Conservation (phyloP, 2,329 filamentous ascomycete genomes). For the Fusarium clavum region DNA sequence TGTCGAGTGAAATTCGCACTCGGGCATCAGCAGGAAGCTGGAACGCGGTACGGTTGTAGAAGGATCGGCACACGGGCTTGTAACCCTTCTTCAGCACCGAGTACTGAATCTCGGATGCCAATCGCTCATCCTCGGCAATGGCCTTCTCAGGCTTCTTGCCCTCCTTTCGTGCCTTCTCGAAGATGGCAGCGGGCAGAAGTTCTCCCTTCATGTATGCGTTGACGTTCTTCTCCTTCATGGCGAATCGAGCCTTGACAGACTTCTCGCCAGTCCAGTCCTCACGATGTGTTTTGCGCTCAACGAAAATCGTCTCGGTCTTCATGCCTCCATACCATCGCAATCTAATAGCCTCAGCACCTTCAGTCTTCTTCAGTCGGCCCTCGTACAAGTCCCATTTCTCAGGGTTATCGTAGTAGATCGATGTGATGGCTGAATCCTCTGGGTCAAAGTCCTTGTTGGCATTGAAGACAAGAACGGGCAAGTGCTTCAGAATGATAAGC, state of each 20-base stretch:
- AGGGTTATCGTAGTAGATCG: slow-evolving; percentile 97
- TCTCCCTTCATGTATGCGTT: slow-evolving; percentile 89
- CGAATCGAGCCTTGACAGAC: slow-evolving; percentile 96
- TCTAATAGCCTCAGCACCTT: slow-evolving; percentile 96
- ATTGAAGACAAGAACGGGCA: slow-evolving; percentile 97
- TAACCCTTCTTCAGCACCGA: slow-evolving; percentile 89
- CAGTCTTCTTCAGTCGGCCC: slow-evolving; percentile 95
- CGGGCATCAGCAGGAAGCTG: slow-evolving; percentile 96
- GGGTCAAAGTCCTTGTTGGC: slow-evolving; percentile 94
- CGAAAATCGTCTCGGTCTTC: slow-evolving; percentile 94
- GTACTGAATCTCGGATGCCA: slow-evolving; percentile 94
- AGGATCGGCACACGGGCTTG: slow-evolving; percentile 89
- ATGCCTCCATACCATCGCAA: slow-evolving; percentile 98
- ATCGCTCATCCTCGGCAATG: slow-evolving; percentile 88
- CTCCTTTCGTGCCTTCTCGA: slow-evolving; percentile 95
- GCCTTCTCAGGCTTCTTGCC: slow-evolving; percentile 93
- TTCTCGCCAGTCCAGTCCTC: slow-evolving; percentile 99
- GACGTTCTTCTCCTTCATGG: slow-evolving; percentile 96
- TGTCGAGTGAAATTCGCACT: slow-evolving; percentile 96
- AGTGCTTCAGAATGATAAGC: slow-evolving; percentile 96
- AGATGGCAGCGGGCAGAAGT: slow-evolving; percentile 86
- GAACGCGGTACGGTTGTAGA: slow-evolving; percentile 98
- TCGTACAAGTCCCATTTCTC: slow-evolving; percentile 94
- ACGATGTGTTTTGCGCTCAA: slow-evolving; percentile 97
- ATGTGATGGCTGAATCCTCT: slow-evolving; percentile 93